Evolutionary conservation across 768 basidiomycete genomes (phyloP).

Genomic region (Boletus eberwhitei): DNA sequence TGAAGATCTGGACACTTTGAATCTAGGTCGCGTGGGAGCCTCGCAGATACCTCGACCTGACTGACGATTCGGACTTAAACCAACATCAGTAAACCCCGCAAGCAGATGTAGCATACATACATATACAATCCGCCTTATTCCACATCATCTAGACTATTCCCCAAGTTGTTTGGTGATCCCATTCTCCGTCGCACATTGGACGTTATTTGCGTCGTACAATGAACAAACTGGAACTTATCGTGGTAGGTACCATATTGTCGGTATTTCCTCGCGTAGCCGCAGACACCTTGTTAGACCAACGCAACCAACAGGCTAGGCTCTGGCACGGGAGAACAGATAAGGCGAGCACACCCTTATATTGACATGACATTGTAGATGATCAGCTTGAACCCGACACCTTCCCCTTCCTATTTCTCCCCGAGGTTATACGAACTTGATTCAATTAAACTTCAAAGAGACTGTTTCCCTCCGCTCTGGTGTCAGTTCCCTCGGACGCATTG

Average conservation of each 20-base stretch:
- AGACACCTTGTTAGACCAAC: not conserved
- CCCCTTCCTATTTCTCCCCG: too few relatives aligned
- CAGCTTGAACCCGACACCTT: too few relatives aligned
- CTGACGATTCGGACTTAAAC: constrained; percentile 14
- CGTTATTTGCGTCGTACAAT: too few relatives aligned
- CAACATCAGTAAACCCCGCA: constrained; percentile 19
- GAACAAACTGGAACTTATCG: too few relatives aligned
- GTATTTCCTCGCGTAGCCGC: not conserved
- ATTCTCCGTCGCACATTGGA: too few relatives aligned
- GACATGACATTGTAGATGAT: too few relatives aligned
- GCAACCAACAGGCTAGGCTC: not conserved
- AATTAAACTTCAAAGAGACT: not conserved
- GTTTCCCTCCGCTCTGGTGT: too few relatives aligned
- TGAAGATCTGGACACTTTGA: constrained; percentile 94
- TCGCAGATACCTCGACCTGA: constrained; percentile 14
- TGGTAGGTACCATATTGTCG: not conserved
- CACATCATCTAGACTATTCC: not conserved
- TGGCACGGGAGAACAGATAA: not conserved
- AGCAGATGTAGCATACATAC: constrained; percentile 29
- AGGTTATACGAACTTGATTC: too few relatives aligned
- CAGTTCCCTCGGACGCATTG: too few relatives aligned
- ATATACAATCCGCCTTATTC: constrained; percentile 11
- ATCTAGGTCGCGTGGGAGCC: not conserved
- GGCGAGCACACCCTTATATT: too few relatives aligned
- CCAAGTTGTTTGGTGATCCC: not conserved